phyloP scores from a whole-genome alignment of 192 early-diverging fungal genomes.

The Coemansia sp. region DNA sequence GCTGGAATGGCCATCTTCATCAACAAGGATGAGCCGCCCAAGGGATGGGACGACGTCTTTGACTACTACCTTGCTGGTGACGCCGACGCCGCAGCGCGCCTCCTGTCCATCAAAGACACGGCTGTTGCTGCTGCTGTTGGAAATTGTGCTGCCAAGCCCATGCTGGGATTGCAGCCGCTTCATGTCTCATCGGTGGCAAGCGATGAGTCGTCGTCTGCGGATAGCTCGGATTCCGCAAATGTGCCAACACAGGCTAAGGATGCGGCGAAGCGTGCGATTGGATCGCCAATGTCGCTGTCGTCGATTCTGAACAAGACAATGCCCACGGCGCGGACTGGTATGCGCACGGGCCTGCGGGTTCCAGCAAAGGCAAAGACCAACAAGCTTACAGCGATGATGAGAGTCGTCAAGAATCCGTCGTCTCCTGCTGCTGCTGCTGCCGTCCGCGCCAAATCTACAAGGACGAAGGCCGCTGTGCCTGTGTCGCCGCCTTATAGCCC shows the following conservation, averaged over 20 bases:
- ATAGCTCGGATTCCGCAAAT: neutral
- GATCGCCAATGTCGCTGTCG: conserved; percentile 2
- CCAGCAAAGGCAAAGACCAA: neutral
- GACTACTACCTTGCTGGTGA: conserved; percentile 54
- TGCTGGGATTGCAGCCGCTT: neutral
- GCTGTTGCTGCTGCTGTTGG: neutral
- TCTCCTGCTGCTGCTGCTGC: neutral
- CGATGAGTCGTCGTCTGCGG: neutral
- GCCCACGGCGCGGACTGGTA: neutral
- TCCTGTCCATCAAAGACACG: conserved; percentile 20
- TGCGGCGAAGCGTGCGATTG: neutral
- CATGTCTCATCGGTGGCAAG: neutral
- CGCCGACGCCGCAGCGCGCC: conserved; percentile 38
- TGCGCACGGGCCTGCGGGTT: neutral
- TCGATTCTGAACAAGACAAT: neutral
- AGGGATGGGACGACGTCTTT: conserved; percentile 57
- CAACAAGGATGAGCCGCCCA: conserved; percentile 51
- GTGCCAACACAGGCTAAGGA: neutral
- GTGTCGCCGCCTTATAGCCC: neutral
- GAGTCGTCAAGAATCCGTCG: conserved; percentile 28
- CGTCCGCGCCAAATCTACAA: neutral
- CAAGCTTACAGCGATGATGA: conserved; percentile 49
- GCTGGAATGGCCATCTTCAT: conserved; percentile 51
- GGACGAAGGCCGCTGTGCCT: neutral
- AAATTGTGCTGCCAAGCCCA: neutral